phyloP scores from a whole-genome alignment of 192 early-diverging fungal genomes.

The Spizellomyces sp. region DNA sequence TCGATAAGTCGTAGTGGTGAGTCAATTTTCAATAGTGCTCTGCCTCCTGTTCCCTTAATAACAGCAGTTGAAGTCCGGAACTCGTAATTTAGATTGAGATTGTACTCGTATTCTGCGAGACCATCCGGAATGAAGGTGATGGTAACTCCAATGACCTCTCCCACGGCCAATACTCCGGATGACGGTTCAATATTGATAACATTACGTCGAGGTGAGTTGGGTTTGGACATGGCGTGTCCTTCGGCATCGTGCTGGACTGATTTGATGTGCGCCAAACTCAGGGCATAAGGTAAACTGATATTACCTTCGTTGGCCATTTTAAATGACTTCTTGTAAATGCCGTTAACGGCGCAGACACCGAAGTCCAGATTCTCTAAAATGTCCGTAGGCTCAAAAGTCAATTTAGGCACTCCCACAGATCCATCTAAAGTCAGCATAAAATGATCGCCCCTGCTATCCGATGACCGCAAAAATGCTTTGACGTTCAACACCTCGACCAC shows the following conservation, averaged over 20 bases:
- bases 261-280: constrained; percentile 31
- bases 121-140: constrained; percentile 50
- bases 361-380: constrained; percentile 50
- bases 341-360: constrained; percentile 52
- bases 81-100: constrained; percentile 51
- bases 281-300: constrained; percentile 45
- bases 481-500: constrained; percentile 53
- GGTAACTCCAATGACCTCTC: constrained; percentile 39
- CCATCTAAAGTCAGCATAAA: constrained; percentile 56
- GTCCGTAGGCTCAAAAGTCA: constrained; percentile 45
- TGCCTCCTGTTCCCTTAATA: constrained; percentile 53
- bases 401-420: constrained; percentile 56
- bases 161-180: constrained; percentile 44
- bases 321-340: constrained; percentile 46
- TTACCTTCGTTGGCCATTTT: constrained; percentile 61
- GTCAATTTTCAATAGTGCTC: constrained; percentile 46
- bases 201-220: not conserved
- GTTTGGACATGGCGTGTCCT: constrained; percentile 8
- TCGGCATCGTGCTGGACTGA: constrained; percentile 11
- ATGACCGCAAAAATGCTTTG: constrained; percentile 56
- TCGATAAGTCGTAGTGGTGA: constrained; percentile 51
- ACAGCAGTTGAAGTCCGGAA: constrained; percentile 43
- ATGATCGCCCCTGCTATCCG: constrained; percentile 57
- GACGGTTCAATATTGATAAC: constrained; percentile 41
- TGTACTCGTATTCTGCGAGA: constrained; percentile 53